Evolutionary conservation across 768 basidiomycete genomes (phyloP).

Genomic region (Filobasidium floriforme): DNA sequence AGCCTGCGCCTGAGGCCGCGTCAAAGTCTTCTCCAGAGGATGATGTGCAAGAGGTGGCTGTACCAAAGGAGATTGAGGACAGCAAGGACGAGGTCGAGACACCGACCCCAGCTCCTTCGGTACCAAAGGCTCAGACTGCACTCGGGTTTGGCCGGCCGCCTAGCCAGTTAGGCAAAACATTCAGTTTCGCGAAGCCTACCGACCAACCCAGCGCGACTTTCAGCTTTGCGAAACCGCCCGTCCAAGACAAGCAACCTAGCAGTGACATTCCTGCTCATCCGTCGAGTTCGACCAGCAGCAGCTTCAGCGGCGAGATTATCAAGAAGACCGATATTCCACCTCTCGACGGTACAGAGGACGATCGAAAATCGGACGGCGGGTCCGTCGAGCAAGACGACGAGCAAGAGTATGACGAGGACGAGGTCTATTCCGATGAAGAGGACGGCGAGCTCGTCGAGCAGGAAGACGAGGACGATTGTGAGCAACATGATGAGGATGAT

Average conservation of each 20-base stretch:
- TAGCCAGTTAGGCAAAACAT: not conserved
- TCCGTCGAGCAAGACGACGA: slow-evolving; percentile 8
- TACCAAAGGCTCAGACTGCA: not conserved
- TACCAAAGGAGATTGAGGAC: slow-evolving; percentile 5
- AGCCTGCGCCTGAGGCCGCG: not conserved
- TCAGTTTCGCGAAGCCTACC: not conserved
- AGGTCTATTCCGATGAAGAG: slow-evolving; percentile 12
- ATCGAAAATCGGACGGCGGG: slow-evolving; percentile 13
- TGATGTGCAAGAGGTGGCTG: slow-evolving; percentile 13
- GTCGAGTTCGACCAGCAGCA: not conserved
- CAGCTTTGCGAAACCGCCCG: not conserved
- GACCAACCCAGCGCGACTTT: not conserved
- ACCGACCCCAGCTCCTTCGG: not conserved
- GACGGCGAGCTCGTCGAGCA: not conserved
- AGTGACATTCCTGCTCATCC: not conserved
- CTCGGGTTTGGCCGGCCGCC: not conserved
- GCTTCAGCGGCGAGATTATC: slow-evolving; percentile 1
- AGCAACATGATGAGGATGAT: slow-evolving; percentile 22
- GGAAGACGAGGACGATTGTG: slow-evolving; percentile 16
- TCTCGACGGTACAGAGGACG: slow-evolving; percentile 7
- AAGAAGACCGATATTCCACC: not conserved
- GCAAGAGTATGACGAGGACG: slow-evolving; percentile 9
- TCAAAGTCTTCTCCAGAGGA: not conserved
- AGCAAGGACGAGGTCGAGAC: slow-evolving; percentile 3
- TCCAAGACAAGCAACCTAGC: not conserved